Percentiles rank a stretch among this genome's conserved stretches.
These are phyloP conservation scores for Aspergillus glaucus DNA, from an alignment of 2,329 filamentous ascomycete species.

Conservation along the genomic window DNA sequence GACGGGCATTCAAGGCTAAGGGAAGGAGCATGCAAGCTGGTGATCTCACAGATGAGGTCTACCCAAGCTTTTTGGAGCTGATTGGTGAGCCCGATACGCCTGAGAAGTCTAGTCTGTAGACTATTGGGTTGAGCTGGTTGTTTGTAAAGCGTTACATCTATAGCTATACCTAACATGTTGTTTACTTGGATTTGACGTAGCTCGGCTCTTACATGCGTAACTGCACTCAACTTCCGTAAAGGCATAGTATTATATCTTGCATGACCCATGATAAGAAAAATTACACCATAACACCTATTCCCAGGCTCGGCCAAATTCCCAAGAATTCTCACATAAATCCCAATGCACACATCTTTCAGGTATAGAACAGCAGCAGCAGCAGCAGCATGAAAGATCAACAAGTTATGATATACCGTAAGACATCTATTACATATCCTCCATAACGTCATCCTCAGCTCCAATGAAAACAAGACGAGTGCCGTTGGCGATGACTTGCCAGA, in stretches of 20 bases:
- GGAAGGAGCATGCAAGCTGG: slow-evolving; percentile 86
- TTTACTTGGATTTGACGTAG: neutral
- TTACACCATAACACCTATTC: slow-evolving; percentile 19
- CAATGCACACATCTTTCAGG: slow-evolving; percentile 1
- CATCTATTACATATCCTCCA: slow-evolving; percentile 41
- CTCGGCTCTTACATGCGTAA: neutral
- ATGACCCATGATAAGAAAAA: neutral
- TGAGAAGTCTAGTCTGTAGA: slow-evolving; percentile 27
- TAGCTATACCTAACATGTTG: neutral
- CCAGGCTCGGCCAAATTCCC: slow-evolving; percentile 9
- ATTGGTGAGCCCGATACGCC: slow-evolving; percentile 63
- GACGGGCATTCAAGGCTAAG: slow-evolving; percentile 76
- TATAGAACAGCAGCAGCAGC: neutral
- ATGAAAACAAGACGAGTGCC: slow-evolving; percentile 67
- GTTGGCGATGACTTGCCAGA: slow-evolving; percentile 71
- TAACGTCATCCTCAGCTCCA: slow-evolving; percentile 47
- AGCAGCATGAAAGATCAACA: neutral
- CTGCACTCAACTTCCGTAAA: neutral
- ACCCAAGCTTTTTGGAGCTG: slow-evolving; percentile 69
- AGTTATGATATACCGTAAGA: neutral
- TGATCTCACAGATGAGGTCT: slow-evolving; percentile 86
- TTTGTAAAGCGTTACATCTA: neutral
- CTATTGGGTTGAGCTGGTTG: neutral
- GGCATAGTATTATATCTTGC: neutral
- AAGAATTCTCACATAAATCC: slow-evolving; percentile 16